These are phyloP conservation scores for Hirschfeldia incana DNA, from an alignment of 345 rosid genomes.

Conservation along the genomic window DNA sequence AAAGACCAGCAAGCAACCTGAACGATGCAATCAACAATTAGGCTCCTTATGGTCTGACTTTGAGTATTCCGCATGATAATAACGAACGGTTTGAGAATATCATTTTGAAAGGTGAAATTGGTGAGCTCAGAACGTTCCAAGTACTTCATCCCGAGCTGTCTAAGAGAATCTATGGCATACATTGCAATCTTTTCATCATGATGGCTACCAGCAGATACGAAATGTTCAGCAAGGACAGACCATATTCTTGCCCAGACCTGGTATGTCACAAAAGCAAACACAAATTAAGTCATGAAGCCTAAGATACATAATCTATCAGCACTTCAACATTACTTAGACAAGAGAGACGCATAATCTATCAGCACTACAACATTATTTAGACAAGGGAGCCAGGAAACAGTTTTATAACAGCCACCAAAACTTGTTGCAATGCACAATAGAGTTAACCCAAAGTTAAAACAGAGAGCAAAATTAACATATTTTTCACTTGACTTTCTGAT, in stretches of 20 bases:
- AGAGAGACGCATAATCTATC: constrained; percentile 2
- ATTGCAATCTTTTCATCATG: constrained; percentile 88
- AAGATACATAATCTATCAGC: constrained; percentile 6
- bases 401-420: constrained; percentile 11
- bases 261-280: constrained; percentile 33
- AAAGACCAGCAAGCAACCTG: constrained; percentile 51
- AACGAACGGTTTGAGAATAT: constrained; percentile 92
- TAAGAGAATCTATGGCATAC: constrained; percentile 94
- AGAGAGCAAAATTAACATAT: constrained; percentile 7
- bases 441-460: neutral
- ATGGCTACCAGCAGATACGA: constrained; percentile 91
- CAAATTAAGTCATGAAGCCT: constrained; percentile 4
- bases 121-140: constrained; percentile 89
- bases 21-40: constrained; percentile 91
- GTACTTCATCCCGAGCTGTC: constrained; percentile 94
- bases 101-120: constrained; percentile 92
- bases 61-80: constrained; percentile 85
- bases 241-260: constrained; percentile 98
- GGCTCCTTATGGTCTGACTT: constrained; percentile 72
- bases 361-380: neutral
- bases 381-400: constrained; percentile 15
- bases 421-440: neutral
- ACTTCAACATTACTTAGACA: neutral
- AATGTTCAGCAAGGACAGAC: constrained; percentile 90
- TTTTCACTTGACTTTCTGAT: constrained; percentile 8